Evolutionary conservation across 208 protist species (phyloP).

Genomic region (Novymonas esmeraldas): DNA sequence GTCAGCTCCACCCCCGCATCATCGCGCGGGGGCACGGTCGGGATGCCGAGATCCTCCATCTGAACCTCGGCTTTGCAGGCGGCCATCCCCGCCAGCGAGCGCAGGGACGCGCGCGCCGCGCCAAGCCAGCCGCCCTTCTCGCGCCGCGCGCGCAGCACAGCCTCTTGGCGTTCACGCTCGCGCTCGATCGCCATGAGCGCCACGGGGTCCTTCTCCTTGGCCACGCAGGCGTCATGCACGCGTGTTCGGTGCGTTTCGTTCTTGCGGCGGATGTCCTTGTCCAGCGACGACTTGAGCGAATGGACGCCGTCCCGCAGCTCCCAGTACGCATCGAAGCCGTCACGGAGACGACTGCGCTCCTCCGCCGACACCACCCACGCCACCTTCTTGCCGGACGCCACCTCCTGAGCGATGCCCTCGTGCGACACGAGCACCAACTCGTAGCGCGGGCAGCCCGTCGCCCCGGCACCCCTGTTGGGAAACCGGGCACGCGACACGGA

Average conservation of each 20-base stretch:
- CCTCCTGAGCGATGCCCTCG: slow-evolving; percentile 9
- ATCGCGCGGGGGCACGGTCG: slow-evolving; percentile 23
- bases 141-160: slow-evolving; percentile 15
- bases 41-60: slow-evolving; percentile 31
- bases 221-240: slow-evolving; percentile 28
- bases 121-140: slow-evolving; percentile 28
- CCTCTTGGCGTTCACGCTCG: slow-evolving; percentile 23
- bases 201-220: slow-evolving; percentile 28
- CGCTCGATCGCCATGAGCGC: slow-evolving; percentile 37
- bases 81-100: slow-evolving; percentile 35
- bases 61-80: slow-evolving; percentile 71
- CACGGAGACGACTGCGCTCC: slow-evolving; percentile 38
- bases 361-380: slow-evolving; percentile 38
- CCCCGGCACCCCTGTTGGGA: background rate
- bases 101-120: slow-evolving; percentile 31
- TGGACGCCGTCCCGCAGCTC: slow-evolving; percentile 45
- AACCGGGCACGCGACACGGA: background rate
- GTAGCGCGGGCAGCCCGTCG: background rate
- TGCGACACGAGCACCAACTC: slow-evolving; percentile 22
- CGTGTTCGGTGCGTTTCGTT: slow-evolving; percentile 64
- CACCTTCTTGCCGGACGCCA: slow-evolving; percentile 9
- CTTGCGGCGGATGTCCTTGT: slow-evolving; percentile 66
- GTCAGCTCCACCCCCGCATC: slow-evolving; percentile 48
- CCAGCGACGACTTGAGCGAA: slow-evolving; percentile 46
- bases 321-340: slow-evolving; percentile 68